Conservation (phyloP, 2,329 filamentous ascomycete species). For the Fusarium aywerte region DNA sequence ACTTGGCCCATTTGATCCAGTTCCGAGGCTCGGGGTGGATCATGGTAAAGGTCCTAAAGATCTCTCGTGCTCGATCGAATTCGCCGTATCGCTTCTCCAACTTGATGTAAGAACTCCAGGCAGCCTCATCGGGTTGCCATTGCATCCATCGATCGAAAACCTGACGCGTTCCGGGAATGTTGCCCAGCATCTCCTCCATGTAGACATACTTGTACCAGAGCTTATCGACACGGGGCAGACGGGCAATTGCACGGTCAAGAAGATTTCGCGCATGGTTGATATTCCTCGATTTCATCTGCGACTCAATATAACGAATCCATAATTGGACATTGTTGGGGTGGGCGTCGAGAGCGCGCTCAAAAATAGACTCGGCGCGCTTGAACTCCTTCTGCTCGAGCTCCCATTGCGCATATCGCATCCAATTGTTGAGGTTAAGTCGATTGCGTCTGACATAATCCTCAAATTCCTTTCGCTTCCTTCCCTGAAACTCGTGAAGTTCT, state of each 20-base stretch:
- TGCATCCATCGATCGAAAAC: slow-evolving; percentile 99
- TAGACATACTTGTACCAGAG: slow-evolving; percentile 99
- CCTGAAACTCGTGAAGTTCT: slow-evolving; percentile 97
- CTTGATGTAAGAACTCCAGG: slow-evolving; percentile 97
- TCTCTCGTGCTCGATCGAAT: slow-evolving; percentile 86
- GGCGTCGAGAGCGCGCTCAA: slow-evolving; percentile 93
- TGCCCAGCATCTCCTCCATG: slow-evolving; percentile 97
- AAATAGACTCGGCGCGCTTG: slow-evolving; percentile 88
- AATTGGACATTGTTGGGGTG: slow-evolving; percentile 86
- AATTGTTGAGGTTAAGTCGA: slow-evolving; percentile 96
- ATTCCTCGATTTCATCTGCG: slow-evolving; percentile 91
- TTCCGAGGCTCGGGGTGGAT: slow-evolving; percentile 95
- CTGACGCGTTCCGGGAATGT: slow-evolving; percentile 89
- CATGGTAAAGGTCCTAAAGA: slow-evolving; percentile 89
- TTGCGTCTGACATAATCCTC: slow-evolving; percentile 98
- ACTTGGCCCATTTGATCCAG: slow-evolving; percentile 99
- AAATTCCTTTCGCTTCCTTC: slow-evolving; percentile 94
- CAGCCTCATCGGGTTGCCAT: slow-evolving; percentile 96
- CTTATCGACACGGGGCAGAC: slow-evolving; percentile 91
- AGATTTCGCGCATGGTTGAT: slow-evolving; percentile 97
- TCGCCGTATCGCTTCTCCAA: slow-evolving; percentile 95
- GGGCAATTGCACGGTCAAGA: slow-evolving; percentile 92
- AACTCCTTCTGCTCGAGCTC: slow-evolving; percentile 99
- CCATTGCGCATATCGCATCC: slow-evolving; percentile 97
- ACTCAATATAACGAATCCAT: slow-evolving; percentile 94